phyloP scores from a whole-genome alignment of 2,329 filamentous ascomycete genomes.

The Colletotrichum tabaci region DNA sequence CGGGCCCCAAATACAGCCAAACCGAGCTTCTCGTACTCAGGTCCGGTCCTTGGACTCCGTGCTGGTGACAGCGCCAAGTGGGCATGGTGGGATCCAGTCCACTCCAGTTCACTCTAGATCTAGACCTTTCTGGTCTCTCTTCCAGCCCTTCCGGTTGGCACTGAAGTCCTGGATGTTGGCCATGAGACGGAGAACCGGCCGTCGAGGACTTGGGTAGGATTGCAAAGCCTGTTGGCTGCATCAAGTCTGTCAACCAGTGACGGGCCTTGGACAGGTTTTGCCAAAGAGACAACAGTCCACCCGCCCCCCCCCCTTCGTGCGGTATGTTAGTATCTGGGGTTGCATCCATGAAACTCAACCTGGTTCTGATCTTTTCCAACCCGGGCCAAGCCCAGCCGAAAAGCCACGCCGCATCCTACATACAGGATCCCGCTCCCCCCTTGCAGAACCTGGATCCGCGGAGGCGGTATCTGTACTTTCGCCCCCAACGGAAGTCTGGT shows the following conservation, averaged over 20 bases:
- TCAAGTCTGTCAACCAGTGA: neutral
- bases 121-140: neutral
- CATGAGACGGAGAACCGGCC: neutral
- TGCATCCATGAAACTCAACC: conserved; percentile 33
- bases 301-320: neutral
- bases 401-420: conserved; percentile 15
- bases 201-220: neutral
- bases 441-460: conserved; percentile 26
- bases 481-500: conserved; percentile 2
- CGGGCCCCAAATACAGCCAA: conserved; percentile 8
- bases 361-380: conserved; percentile 25
- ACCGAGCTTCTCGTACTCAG: neutral
- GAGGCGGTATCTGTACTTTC: neutral
- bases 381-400: neutral
- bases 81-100: neutral
- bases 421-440: conserved; percentile 15
- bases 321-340: conserved; percentile 26
- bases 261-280: neutral
- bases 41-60: neutral
- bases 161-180: neutral
- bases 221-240: neutral
- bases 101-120: neutral
- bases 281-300: neutral
- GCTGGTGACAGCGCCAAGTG: conserved; percentile 8
- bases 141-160: neutral